Evolutionary conservation across 2,329 filamentous ascomycete genomes (phyloP).

Genomic region (Nemania sp.): DNA sequence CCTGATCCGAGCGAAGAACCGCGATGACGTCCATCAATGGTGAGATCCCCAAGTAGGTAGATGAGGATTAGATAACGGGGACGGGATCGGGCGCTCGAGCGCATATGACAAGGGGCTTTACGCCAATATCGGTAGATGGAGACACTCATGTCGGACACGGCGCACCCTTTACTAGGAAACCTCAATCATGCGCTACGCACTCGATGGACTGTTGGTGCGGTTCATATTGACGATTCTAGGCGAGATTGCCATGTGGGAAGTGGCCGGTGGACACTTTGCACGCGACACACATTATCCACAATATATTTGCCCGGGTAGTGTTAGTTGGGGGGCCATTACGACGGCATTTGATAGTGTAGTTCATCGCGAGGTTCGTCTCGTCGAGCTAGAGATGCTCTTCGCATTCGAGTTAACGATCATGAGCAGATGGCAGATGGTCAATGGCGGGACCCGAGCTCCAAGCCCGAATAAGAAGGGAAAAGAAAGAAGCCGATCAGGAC

Average conservation of each 20-base stretch:
- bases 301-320: no score
- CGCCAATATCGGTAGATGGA: conserved; percentile 13
- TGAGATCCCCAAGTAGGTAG: no score
- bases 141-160: conserved; percentile 1
- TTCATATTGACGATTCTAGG: no score
- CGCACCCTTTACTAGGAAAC: conserved; percentile 1
- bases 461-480: no score
- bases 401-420: neutral
- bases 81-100: conserved; percentile 8
- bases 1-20: no score
- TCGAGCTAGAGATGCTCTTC: neutral
- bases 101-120: conserved; percentile 8
- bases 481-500: no score
- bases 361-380: conserved; percentile 10
- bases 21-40: no score
- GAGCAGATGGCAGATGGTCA: neutral
- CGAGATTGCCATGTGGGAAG: no score
- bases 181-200: neutral
- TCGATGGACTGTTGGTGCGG: neutral
- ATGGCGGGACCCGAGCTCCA: no score
- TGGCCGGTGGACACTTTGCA: no score
- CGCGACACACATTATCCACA: no score
- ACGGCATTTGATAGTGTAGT: conserved; percentile 8
- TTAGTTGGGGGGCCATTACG: neutral
- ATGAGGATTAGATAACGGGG: neutral